These are phyloP conservation scores for Luzula sylvatica DNA, from an alignment of 176 grass and related monocot genomes.

Conservation along the genomic window DNA sequence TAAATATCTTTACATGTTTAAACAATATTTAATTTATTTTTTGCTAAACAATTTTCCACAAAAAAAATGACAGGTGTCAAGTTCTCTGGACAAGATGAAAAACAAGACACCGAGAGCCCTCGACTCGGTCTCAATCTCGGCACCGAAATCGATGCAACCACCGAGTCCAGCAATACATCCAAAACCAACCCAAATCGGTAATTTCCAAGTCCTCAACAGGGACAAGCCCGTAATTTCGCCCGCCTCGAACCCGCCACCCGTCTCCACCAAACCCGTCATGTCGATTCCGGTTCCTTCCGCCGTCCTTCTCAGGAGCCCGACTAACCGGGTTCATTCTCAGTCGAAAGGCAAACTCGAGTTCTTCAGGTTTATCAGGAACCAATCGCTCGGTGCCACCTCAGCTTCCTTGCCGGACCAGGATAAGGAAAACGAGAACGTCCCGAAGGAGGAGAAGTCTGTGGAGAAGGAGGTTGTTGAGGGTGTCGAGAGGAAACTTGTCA, in stretches of 20 bases:
- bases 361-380: conserved; percentile 32
- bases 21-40: background rate
- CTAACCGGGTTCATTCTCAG: conserved; percentile 18
- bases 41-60: background rate
- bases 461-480: background rate
- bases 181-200: conserved; percentile 27
- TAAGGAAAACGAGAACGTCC: background rate
- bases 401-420: conserved; percentile 14
- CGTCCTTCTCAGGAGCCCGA: conserved; percentile 21
- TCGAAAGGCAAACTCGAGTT: conserved; percentile 36
- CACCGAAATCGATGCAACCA: conserved; percentile 23
- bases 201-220: conserved; percentile 41
- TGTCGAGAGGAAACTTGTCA: conserved; percentile 1
- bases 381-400: conserved; percentile 18
- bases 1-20: conserved; percentile 1
- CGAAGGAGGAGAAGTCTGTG: background rate
- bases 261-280: conserved; percentile 4
- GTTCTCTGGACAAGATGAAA: conserved; percentile 30
- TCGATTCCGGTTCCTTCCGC: conserved; percentile 7
- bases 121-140: conserved; percentile 1
- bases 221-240: conserved; percentile 26
- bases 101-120: conserved; percentile 20
- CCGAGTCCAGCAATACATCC: conserved; percentile 14
- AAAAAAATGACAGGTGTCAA: conserved; percentile 22
- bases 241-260: conserved; percentile 12